phyloP scores from a whole-genome alignment of 2,329 filamentous ascomycete species.

The Mycosphaerella arachidis region DNA sequence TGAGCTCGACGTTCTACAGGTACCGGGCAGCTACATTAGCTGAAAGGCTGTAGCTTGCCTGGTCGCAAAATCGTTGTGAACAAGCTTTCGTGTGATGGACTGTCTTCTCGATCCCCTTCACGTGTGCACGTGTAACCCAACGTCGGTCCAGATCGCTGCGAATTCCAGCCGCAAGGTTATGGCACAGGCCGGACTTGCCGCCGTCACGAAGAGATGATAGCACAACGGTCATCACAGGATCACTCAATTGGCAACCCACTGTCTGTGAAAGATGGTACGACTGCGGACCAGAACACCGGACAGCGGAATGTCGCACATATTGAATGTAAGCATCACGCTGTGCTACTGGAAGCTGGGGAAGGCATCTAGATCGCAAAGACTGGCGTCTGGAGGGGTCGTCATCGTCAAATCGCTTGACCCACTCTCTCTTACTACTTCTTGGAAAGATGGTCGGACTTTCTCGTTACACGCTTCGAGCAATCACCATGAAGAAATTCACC shows the following conservation, averaged over 20 bases:
- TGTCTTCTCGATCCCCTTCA: no score
- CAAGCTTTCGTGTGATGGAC: no score
- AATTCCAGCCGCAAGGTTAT: no score
- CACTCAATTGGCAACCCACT: not conserved
- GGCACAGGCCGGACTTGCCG: no score
- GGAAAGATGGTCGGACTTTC: no score
- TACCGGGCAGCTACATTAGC: not conserved
- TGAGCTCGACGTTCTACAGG: not conserved
- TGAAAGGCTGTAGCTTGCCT: not conserved
- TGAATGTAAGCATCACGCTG: not conserved
- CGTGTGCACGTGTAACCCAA: no score
- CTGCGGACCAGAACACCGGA: not conserved
- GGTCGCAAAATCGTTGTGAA: not conserved
- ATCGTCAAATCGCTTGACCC: not conserved
- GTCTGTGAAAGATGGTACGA: not conserved
- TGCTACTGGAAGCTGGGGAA: not conserved
- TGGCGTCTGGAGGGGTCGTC: not conserved
- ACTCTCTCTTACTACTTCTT: not conserved
- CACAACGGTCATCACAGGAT: not conserved
- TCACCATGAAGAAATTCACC: not conserved
- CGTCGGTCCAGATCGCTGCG: no score
- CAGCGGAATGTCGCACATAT: not conserved
- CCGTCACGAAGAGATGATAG: not conserved
- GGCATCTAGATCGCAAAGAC: not conserved
- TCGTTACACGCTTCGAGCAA: not conserved